Conservation (phyloP, 1,284 basidiomycete species). For the Peniophora sp. region DNA sequence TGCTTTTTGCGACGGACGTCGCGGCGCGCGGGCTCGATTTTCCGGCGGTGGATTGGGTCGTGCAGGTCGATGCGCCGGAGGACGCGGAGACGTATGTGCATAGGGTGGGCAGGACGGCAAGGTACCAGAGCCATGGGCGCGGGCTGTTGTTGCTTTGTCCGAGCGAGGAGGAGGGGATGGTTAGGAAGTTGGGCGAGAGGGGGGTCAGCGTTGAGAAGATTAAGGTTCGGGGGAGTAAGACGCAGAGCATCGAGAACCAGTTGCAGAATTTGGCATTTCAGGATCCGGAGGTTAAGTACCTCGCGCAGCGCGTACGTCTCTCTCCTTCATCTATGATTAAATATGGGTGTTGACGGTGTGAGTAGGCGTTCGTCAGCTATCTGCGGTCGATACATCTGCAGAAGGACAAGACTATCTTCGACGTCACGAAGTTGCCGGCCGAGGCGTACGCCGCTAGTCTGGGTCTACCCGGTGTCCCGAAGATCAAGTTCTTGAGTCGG, state of each 20-base stretch:
- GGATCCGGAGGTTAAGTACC: conserved; percentile 95
- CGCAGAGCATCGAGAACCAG: conserved; percentile 80
- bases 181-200: conserved; percentile 64
- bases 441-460: conserved; percentile 85
- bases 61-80: conserved; percentile 96
- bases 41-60: conserved; percentile 94
- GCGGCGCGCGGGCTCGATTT: conserved; percentile 97
- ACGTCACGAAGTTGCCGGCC: conserved; percentile 75
- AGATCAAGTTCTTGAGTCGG: conserved; percentile 84
- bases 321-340: neutral
- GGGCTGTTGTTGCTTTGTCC: conserved; percentile 80
- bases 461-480: conserved; percentile 91
- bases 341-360: neutral
- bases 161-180: conserved; percentile 90
- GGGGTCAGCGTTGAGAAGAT: conserved; percentile 75
- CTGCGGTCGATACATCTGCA: conserved; percentile 90
- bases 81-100: conserved; percentile 99
- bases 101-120: conserved; percentile 90
- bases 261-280: conserved; percentile 92
- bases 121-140: conserved; percentile 89
- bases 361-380: conserved; percentile 93
- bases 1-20: conserved; percentile 94
- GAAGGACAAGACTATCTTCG: conserved; percentile 92
- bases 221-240: conserved; percentile 88
- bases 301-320: conserved; percentile 78